Evolutionary conservation across 306 rosid genomes (phyloP), one percentile per base, ranked within the genome.

Genomic region (Casuarina cunninghamiana): DNA sequence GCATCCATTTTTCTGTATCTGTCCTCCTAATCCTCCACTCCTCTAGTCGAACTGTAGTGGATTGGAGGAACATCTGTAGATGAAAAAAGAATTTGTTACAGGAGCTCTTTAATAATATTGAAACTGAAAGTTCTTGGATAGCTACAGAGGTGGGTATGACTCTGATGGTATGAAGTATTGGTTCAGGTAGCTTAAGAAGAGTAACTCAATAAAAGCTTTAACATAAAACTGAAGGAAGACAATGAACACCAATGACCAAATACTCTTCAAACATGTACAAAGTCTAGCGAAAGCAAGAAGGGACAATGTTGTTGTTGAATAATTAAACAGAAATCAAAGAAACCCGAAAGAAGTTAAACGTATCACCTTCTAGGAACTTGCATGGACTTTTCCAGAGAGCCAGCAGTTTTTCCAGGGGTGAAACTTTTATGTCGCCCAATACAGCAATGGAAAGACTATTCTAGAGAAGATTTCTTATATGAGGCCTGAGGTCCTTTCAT

Each of bases 1-100:
- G 85, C 91, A 87, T 84, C 91, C 91, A 87, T 80, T 79, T 75
- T 77, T 87, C 91, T 0, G 87, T 84, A 35, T 87, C 91, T 19
- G 80, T 85, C 45, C 88, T 87, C 60, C 82, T 87, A 53, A 84
- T 75, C 77, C 91, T 82, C 88, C 88, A 87, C 70, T 87, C 91
- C 76, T 87, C 91, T 39, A 87, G 80, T 54, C 87, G 37, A 73
- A 73, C 57, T 0, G 91, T 84, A 15, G 88, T 82, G 10, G 91
- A 87, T 80, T 87, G 88, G 76, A 87, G 72, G 77, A 82, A 87
- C 10, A 73, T 84, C 91, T 87, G 71, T 79, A 50, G 10, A 71
- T 53, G 62, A 83, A 11, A 48, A 57, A 51, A 43, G 4, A 77
- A 65, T 51, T 26, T 26, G 5, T n/a, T 17, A 11, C 57, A 53